Conservation (phyloP, 1,139 yeast species). For the Candida albicans region DNA sequence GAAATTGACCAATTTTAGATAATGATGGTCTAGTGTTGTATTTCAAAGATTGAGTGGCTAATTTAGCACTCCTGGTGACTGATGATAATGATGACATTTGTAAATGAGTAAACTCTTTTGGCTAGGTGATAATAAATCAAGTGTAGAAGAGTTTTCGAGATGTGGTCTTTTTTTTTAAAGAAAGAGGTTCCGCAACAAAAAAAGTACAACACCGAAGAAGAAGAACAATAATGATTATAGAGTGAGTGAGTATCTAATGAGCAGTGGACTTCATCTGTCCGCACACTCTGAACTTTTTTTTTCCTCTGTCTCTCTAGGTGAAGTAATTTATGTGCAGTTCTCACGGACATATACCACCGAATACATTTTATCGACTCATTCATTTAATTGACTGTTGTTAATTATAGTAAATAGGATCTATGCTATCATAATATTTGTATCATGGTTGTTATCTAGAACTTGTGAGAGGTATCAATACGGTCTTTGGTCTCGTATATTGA, state of each 20-base stretch:
- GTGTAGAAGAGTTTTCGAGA: background rate
- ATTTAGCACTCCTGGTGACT: constrained; percentile 49
- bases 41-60: constrained; percentile 44
- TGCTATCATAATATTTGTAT: too few relatives aligned
- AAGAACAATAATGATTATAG: background rate
- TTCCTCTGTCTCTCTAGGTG: background rate
- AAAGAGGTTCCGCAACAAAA: background rate
- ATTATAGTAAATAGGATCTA: too few relatives aligned
- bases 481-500: too few relatives aligned
- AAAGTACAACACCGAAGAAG: background rate
- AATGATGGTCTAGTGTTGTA: constrained; percentile 21
- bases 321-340: background rate
- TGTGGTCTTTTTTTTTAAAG: too few relatives aligned
- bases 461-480: too few relatives aligned
- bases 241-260: too few relatives aligned
- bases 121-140: background rate
- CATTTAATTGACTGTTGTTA: too few relatives aligned
- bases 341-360: constrained; percentile 4
- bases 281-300: constrained; percentile 1
- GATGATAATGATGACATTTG: constrained; percentile 14
- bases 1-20: constrained; percentile 33
- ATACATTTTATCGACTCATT: too few relatives aligned
- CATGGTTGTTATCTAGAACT: too few relatives aligned
- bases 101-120: background rate
- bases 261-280: constrained; percentile 7